phyloP scores from a whole-genome alignment of 441 rosid genomes.

The Populus trichocarpa region DNA sequence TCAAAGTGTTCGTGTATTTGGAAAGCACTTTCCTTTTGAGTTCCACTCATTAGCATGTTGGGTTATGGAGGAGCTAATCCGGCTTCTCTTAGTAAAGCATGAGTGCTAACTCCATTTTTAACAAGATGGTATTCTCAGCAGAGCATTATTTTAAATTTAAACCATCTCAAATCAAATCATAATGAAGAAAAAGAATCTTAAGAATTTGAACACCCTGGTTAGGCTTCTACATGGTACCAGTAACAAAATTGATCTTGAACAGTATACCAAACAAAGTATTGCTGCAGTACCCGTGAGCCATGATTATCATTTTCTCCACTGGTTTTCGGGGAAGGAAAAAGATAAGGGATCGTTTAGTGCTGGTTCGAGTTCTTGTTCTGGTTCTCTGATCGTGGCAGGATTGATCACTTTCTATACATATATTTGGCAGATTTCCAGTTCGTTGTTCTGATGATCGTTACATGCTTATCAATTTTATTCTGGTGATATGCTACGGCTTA shows the following conservation, averaged over 20 bases:
- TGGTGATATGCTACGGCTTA: neutral
- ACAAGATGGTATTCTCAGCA: neutral
- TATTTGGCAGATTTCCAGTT: neutral
- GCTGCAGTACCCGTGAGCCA: neutral
- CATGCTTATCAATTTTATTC: neutral
- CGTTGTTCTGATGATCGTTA: neutral
- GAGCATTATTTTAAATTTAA: no score
- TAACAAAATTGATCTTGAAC: no score
- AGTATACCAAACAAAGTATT: no score
- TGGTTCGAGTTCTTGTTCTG: neutral
- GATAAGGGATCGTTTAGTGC: neutral
- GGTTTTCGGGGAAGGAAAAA: neutral
- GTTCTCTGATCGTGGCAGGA: neutral
- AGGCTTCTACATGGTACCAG: neutral
- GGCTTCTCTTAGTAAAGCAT: neutral
- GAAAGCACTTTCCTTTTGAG: conserved; percentile 14
- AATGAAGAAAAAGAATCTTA: neutral
- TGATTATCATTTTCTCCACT: conserved; percentile 17
- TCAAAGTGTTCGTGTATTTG: conserved; percentile 6
- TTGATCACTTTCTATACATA: neutral
- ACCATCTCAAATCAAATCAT: no score
- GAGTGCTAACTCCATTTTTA: neutral
- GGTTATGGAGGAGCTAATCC: neutral
- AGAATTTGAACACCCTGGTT: neutral
- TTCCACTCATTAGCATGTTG: neutral